These are phyloP conservation scores for Aphanomyces astaci DNA, from an alignment of 352 stramenopile genomes.

Conservation along the genomic window DNA sequence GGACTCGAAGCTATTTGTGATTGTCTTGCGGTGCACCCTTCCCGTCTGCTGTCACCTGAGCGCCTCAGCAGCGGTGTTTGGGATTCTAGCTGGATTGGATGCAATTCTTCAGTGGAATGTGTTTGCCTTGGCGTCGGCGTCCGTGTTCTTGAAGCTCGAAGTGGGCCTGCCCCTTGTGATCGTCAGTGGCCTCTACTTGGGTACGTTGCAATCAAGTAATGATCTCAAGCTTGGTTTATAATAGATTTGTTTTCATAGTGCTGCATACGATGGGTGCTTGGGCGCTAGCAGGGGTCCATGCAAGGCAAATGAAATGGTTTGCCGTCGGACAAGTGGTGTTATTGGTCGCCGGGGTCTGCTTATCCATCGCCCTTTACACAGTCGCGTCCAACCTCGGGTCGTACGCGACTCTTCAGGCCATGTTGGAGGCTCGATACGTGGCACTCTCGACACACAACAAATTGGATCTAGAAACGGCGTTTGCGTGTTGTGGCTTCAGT, in stretches of 20 bases:
- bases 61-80: slow-evolving; percentile 25
- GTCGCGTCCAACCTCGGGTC: slow-evolving; percentile 32
- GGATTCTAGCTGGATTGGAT: slow-evolving; percentile 35
- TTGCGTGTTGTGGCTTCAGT: slow-evolving; percentile 45
- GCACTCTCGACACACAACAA: slow-evolving; percentile 24
- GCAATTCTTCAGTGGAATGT: slow-evolving; percentile 35
- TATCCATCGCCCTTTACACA: slow-evolving; percentile 30
- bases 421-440: slow-evolving; percentile 33
- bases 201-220: slow-evolving; percentile 22
- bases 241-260: not conserved
- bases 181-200: slow-evolving; percentile 17
- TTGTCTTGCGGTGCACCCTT: slow-evolving; percentile 33
- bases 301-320: slow-evolving; percentile 33
- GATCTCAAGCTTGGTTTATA: slow-evolving; percentile 17
- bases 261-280: slow-evolving; percentile 29
- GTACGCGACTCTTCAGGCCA: slow-evolving; percentile 31
- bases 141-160: slow-evolving; percentile 38
- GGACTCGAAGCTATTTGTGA: not conserved
- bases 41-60: slow-evolving; percentile 34
- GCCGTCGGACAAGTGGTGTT: slow-evolving; percentile 29
- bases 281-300: slow-evolving; percentile 29
- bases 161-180: slow-evolving; percentile 24
- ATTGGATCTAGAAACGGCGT: slow-evolving; percentile 34
- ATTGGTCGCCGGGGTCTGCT: slow-evolving; percentile 28
- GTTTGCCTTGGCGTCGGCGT: slow-evolving; percentile 31